These are phyloP conservation scores for Yamadazyma laniorum DNA, from an alignment of 805 yeast genomes.

Conservation along the genomic window DNA sequence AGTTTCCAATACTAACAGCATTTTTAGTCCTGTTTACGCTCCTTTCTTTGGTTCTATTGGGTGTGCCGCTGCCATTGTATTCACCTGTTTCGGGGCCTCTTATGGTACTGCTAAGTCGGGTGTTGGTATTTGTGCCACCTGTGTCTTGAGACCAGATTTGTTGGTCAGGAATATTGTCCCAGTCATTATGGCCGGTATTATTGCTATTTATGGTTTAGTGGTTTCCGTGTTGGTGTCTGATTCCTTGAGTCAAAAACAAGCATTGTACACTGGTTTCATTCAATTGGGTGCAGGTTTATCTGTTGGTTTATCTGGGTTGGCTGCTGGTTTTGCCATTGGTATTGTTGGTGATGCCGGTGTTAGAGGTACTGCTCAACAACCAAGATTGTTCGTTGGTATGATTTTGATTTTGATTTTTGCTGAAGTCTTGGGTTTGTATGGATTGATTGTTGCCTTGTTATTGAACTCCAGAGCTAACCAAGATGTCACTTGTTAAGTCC, in stretches of 20 bases:
- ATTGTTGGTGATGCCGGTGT: constrained; percentile 99
- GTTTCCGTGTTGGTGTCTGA: constrained; percentile 93
- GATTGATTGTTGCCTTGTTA: constrained; percentile 95
- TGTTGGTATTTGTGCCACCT: constrained; percentile 98
- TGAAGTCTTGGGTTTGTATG: constrained; percentile 97
- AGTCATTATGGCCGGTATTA: constrained; percentile 99
- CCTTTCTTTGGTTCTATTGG: constrained; percentile 99
- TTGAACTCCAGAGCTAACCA: constrained; percentile 97
- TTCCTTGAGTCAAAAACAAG: constrained; percentile 84
- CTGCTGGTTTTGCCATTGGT: constrained; percentile 99
- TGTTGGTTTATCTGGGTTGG: constrained; percentile 95
- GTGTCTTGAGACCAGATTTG: constrained; percentile 96
- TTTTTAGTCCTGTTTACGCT: constrained; percentile 69
- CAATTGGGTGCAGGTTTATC: constrained; percentile 98
- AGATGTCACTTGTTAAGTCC: constrained; percentile 78
- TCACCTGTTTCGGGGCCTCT: constrained; percentile 98
- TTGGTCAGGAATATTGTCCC: constrained; percentile 93
- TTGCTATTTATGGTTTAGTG: constrained; percentile 96
- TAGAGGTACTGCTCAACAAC: constrained; percentile 97
- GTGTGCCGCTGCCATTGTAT: constrained; percentile 98
- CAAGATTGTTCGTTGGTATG: constrained; percentile 98
- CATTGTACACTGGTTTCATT: constrained; percentile 94
- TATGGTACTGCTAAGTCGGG: constrained; percentile 99
- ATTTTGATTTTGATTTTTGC: constrained; percentile 97
- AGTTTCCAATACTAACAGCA: no score